Percentiles rank a stretch among this genome's conserved stretches.
phyloP scores from a whole-genome alignment of 306 rosid species.

The barrel medic (Medicago truncatula) region DNA sequence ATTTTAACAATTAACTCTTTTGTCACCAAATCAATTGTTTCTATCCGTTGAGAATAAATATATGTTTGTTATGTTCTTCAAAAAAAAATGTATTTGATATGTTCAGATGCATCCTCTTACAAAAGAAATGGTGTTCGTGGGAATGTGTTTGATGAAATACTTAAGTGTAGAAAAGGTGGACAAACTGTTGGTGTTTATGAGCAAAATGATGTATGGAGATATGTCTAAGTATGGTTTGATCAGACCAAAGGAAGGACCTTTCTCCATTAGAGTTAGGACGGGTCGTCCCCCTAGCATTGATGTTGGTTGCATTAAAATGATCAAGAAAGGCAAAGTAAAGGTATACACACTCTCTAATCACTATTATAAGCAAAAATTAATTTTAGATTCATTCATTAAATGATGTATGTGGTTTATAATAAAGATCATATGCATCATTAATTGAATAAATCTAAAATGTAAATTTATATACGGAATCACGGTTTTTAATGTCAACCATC shows the following conservation, averaged over 20 bases:
- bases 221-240: slow-evolving; percentile 52
- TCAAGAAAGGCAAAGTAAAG: slow-evolving; percentile 59
- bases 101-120: slow-evolving; percentile 55
- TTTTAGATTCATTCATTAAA: too few relatives aligned
- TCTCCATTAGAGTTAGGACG: slow-evolving; percentile 32
- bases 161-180: slow-evolving; percentile 49
- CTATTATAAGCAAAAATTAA: too few relatives aligned
- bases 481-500: too few relatives aligned
- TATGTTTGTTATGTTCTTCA: not conserved
- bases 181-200: slow-evolving; percentile 35
- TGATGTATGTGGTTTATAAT: too few relatives aligned
- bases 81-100: too few relatives aligned
- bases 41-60: not conserved
- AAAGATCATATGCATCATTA: too few relatives aligned
- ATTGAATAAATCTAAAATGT: too few relatives aligned
- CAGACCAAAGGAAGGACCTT: slow-evolving; percentile 64
- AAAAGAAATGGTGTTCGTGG: slow-evolving; percentile 57
- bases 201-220: slow-evolving; percentile 52
- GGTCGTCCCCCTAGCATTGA: slow-evolving; percentile 65
- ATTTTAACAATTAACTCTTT: too few relatives aligned
- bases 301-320: slow-evolving; percentile 55
- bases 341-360: too few relatives aligned
- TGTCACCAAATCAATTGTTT: not conserved
- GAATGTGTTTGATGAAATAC: slow-evolving; percentile 55
- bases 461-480: too few relatives aligned